Conservation (phyloP, 352 stramenopile genomes). For the Elongisporangium anandrum region DNA sequence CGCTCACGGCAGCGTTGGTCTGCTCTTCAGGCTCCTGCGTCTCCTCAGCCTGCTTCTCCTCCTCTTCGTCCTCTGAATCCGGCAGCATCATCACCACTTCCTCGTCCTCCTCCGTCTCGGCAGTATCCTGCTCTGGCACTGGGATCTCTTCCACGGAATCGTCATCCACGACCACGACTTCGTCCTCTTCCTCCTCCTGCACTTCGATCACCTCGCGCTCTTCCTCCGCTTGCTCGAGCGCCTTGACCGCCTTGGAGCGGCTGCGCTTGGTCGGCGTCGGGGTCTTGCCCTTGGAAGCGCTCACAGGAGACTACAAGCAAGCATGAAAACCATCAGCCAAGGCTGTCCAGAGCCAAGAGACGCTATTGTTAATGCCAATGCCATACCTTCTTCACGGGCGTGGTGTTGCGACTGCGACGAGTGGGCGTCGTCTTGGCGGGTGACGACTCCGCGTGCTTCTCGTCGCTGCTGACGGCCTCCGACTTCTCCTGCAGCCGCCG, state of each 20-base stretch:
- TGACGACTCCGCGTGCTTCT: conserved; percentile 7
- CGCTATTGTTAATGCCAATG: background rate
- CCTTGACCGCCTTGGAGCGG: background rate
- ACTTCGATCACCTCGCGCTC: conserved; percentile 3
- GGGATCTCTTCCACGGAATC: conserved; percentile 7
- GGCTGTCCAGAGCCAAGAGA: too few species aligned
- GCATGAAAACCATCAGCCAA: too few species aligned
- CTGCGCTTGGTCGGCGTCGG: background rate
- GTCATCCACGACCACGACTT: conserved; percentile 5
- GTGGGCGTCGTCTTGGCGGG: conserved; percentile 7
- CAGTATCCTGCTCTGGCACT: background rate
- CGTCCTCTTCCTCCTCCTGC: conserved; percentile 6
- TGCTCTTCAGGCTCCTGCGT: conserved; percentile 20
- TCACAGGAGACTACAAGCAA: background rate
- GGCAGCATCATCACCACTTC: conserved; percentile 38
- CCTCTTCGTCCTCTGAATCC: conserved; percentile 32
- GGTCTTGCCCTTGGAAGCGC: background rate
- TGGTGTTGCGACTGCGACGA: conserved; percentile 5
- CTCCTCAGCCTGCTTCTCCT: conserved; percentile 13
- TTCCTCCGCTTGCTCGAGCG: conserved; percentile 8
- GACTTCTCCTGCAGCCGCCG: conserved; percentile 55
- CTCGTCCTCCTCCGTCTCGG: conserved; percentile 10
- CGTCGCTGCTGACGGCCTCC: conserved; percentile 4
- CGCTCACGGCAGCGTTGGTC: background rate
- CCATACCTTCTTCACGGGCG: background rate